phyloP scores from a whole-genome alignment of 2,329 filamentous ascomycete genomes.

The Nigrospora osmanthi region DNA sequence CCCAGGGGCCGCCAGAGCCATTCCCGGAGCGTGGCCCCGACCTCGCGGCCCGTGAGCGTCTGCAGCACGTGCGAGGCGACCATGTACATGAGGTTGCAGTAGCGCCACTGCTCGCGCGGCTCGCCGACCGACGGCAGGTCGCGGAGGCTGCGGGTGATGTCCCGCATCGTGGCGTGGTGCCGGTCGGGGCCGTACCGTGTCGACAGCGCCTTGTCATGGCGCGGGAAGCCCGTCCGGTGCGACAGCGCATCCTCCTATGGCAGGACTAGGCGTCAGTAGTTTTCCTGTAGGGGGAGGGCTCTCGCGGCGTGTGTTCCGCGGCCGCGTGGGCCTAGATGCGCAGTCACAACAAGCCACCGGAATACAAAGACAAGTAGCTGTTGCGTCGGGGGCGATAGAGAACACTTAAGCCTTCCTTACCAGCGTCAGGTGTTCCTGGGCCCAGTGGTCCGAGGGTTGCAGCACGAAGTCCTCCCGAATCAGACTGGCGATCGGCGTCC shows the following conservation, averaged over 20 bases:
- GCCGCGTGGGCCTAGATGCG: no score
- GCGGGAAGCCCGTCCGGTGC: slow-evolving; percentile 41
- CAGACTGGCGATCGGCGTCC: slow-evolving; percentile 34
- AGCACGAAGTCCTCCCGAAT: slow-evolving; percentile 43
- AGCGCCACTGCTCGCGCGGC: slow-evolving; percentile 36
- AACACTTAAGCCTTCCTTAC: no score
- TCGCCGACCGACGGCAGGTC: slow-evolving; percentile 34
- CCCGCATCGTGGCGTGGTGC: slow-evolving; percentile 22
- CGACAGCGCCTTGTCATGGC: slow-evolving; percentile 27
- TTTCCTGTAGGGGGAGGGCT: no score
- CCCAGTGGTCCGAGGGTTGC: slow-evolving; percentile 24
- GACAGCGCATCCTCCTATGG: slow-evolving; percentile 38
- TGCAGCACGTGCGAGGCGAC: slow-evolving; percentile 37
- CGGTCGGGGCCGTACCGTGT: slow-evolving; percentile 20
- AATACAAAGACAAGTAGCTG: no score
- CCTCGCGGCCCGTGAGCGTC: slow-evolving; percentile 26
- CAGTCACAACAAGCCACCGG: no score
- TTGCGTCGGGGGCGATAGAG: no score
- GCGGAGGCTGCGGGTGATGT: slow-evolving; percentile 30
- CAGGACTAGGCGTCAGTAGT: no score
- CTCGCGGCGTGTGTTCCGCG: no score
- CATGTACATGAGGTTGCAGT: slow-evolving; percentile 46
- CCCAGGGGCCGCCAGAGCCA: slow-evolving; percentile 33
- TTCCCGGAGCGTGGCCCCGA: slow-evolving; percentile 30
- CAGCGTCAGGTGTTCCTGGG: slow-evolving; percentile 37